Conservation (phyloP, 768 basidiomycete species). For the Mycena polygramma region DNA sequence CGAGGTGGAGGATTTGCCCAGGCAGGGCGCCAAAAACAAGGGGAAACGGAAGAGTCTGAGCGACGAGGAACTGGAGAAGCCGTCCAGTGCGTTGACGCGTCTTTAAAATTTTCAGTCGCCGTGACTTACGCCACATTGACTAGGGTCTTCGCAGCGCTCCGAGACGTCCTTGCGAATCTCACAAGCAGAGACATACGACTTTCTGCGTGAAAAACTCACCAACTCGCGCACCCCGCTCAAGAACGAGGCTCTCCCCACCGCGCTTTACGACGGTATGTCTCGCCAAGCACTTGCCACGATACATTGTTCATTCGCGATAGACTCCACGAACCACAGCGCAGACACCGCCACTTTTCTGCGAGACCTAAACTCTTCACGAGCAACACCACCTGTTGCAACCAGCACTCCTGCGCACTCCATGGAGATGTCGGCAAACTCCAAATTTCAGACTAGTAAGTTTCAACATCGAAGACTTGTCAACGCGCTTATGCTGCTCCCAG, state of each 20-base stretch:
- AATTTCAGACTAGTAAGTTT: slow-evolving; percentile 68
- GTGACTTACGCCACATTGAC: slow-evolving; percentile 24
- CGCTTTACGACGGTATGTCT: slow-evolving; percentile 52
- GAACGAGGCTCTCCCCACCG: slow-evolving; percentile 50
- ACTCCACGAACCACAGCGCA: slow-evolving; percentile 47
- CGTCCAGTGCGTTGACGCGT: slow-evolving; percentile 58
- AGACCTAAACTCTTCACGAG: slow-evolving; percentile 54
- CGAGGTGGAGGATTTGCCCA: slow-evolving; percentile 70
- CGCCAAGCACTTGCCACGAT: background rate
- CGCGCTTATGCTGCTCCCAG: slow-evolving; percentile 51
- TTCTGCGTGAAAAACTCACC: slow-evolving; percentile 60
- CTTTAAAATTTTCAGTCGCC: slow-evolving; percentile 9
- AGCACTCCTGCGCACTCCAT: slow-evolving; percentile 70
- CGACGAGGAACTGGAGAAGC: slow-evolving; percentile 74
- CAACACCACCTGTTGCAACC: slow-evolving; percentile 62
- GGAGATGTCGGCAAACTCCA: slow-evolving; percentile 64
- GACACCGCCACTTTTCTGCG: slow-evolving; percentile 55
- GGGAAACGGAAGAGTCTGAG: slow-evolving; percentile 72
- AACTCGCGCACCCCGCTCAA: slow-evolving; percentile 53
- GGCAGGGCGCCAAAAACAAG: slow-evolving; percentile 58
- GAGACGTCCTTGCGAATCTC: slow-evolving; percentile 57
- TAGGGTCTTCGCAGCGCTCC: slow-evolving; percentile 43
- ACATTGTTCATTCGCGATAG: slow-evolving; percentile 24
- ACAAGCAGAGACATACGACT: slow-evolving; percentile 61
- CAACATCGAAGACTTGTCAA: background rate